phyloP scores from a whole-genome alignment of 805 yeast species.

The Diddensiella transvaalensis region DNA sequence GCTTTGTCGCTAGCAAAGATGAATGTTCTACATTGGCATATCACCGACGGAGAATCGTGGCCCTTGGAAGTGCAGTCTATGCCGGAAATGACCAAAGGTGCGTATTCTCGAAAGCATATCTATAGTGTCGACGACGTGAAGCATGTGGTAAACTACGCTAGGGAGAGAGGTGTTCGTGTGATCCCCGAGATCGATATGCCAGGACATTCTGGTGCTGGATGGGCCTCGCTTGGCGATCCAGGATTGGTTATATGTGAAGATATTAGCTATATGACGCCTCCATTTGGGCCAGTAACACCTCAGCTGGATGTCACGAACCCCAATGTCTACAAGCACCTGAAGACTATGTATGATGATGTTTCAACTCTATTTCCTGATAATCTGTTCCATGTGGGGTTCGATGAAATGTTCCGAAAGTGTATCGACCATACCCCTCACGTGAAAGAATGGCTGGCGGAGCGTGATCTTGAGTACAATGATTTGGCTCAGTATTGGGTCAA shows the following conservation, averaged over 20 bases:
- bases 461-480: conserved; percentile 29
- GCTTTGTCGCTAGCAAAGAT: conserved; percentile 37
- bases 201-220: conserved; percentile 41
- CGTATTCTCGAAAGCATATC: conserved; percentile 34
- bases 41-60: conserved; percentile 40
- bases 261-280: conserved; percentile 25
- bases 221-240: conserved; percentile 33
- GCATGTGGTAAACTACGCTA: conserved; percentile 34
- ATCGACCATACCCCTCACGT: conserved; percentile 30
- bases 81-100: conserved; percentile 40
- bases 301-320: conserved; percentile 37
- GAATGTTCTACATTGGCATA: conserved; percentile 42
- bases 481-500: conserved; percentile 38
- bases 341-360: conserved; percentile 35
- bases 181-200: conserved; percentile 43
- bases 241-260: conserved; percentile 31
- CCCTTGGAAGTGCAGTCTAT: conserved; percentile 33
- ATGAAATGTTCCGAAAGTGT: conserved; percentile 36
- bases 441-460: conserved; percentile 30
- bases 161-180: conserved; percentile 37
- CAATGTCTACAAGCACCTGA: conserved; percentile 33
- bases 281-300: conserved; percentile 41
- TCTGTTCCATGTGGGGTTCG: conserved; percentile 41
- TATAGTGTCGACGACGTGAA: conserved; percentile 32
- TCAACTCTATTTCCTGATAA: conserved; percentile 33